Evolutionary conservation across 2,329 filamentous ascomycete genomes (phyloP), one percentile per base, ranked within the genome.

Genomic region (Oidium heveae): DNA sequence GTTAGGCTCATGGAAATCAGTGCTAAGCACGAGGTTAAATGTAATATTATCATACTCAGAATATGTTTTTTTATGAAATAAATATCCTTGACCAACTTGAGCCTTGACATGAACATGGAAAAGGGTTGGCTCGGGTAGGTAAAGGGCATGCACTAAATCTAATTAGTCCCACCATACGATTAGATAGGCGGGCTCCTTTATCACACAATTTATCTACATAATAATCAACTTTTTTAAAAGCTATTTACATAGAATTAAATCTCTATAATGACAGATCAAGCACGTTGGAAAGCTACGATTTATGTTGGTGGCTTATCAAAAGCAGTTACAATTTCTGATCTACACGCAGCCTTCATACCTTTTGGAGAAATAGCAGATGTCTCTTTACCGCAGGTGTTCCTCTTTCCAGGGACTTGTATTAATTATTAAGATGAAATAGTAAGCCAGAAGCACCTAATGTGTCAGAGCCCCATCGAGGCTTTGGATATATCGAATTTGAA

Each of bases 281-380:
- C 84, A 53, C 80, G 89, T 58, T 81, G 89, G 69, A 95, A 94
- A 69, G 80, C 85, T 49, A 98, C 91, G 12, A 75, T 98, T 58
- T 93, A 93, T 66, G 85, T 98, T 53, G 88, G 88, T 58, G 89
- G 89, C 34, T 77, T 98, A 53, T 81, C 91, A 60, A 78, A 82
- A 58, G 74, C 79, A 53, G 87, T 94, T 56, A 89, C 82, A 13
- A 72, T 73, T 39, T 75, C 78, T 57, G 84, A 82, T 57, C 73
- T 98, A 50, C 82, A 87, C 62, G 86, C 93, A 63, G 88, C 88
- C 55, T 98, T 98, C 70, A 77, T 98, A 56, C 91, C 93, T 0
- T 98, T 98, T 67, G 91, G 93, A 64, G 89, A 95, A 67, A 89
- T 98, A 58, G 80, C 84, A 60, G 87, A 95, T 65, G 82, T 98